Conservation (phyloP, 202 grass and related monocot species). For the Schoenoplectus tabernaemontani region DNA sequence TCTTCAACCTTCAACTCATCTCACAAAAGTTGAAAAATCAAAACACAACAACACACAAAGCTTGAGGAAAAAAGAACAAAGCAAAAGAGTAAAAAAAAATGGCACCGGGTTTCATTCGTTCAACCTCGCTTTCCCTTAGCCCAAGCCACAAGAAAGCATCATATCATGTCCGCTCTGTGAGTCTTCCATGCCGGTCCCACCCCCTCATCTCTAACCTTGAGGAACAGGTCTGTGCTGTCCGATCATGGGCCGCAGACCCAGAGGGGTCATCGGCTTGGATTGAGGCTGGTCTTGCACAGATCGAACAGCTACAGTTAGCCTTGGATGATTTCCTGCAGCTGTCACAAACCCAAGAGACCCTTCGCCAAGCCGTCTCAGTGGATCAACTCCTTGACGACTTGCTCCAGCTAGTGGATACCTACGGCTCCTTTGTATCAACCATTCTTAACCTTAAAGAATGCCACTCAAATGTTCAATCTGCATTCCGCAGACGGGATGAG, state of each 20-base stretch:
- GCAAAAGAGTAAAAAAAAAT: slow-evolving; percentile 16
- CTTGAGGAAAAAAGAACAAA: not conserved
- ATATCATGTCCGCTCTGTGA: slow-evolving; percentile 48
- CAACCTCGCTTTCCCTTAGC: slow-evolving; percentile 59
- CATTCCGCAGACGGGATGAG: slow-evolving; percentile 34
- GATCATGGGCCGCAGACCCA: slow-evolving; percentile 21
- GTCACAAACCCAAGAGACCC: slow-evolving; percentile 23
- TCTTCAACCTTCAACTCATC: not conserved
- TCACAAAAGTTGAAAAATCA: not conserved
- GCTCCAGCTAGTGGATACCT: slow-evolving; percentile 53
- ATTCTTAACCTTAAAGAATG: slow-evolving; percentile 25
- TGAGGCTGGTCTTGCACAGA: slow-evolving; percentile 27
- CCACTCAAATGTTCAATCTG: slow-evolving; percentile 28
- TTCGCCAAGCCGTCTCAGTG: not conserved
- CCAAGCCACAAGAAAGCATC: slow-evolving; percentile 10
- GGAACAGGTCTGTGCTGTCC: slow-evolving; percentile 23
- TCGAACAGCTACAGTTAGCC: slow-evolving; percentile 50
- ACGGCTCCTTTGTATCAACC: slow-evolving; percentile 42
- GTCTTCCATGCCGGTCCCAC: slow-evolving; percentile 54
- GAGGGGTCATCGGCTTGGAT: not conserved
- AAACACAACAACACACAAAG: not conserved
- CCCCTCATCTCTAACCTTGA: slow-evolving; percentile 54
- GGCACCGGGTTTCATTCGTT: slow-evolving; percentile 47
- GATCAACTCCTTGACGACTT: slow-evolving; percentile 43
- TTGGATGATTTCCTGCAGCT: slow-evolving; percentile 50